A percentile compares a stretch with the other conserved stretches of the same genome.
These are phyloP conservation scores for Eragrostis tef DNA, from an alignment of 202 grass and related monocot genomes.

Conservation along the genomic window DNA sequence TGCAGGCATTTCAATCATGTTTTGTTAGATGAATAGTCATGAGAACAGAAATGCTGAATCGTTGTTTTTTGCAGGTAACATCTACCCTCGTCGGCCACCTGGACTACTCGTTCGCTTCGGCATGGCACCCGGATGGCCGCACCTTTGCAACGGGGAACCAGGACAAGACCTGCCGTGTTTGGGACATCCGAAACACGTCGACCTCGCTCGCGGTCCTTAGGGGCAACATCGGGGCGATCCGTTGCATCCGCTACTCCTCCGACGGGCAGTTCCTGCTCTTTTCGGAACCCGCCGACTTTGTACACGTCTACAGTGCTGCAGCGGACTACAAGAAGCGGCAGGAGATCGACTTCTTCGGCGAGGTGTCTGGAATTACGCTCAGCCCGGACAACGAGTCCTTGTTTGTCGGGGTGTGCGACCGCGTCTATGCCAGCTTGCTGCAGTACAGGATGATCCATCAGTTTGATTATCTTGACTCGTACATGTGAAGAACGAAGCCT, in stretches of 20 bases:
- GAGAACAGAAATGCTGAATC: neutral
- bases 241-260: conserved; percentile 77
- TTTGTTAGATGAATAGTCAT: conserved; percentile 22
- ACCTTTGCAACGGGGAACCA: conserved; percentile 89
- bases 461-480: conserved; percentile 60
- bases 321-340: conserved; percentile 70
- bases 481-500: conserved; percentile 43
- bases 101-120: conserved; percentile 88
- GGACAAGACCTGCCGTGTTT: conserved; percentile 86
- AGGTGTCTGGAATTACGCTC: conserved; percentile 81
- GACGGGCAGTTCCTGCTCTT: conserved; percentile 76
- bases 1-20: neutral
- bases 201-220: conserved; percentile 64
- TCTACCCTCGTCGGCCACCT: conserved; percentile 72
- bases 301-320: conserved; percentile 63
- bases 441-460: conserved; percentile 61
- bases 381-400: conserved; percentile 69
- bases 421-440: conserved; percentile 76
- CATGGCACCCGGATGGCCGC: conserved; percentile 67
- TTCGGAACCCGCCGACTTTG: conserved; percentile 81
- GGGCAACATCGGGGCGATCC: conserved; percentile 82
- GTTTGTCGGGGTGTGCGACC: conserved; percentile 78
- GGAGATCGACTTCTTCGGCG: conserved; percentile 94
- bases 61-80: conserved; percentile 49
- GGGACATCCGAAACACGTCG: conserved; percentile 78